Evolutionary conservation across 2,329 filamentous ascomycete species (phyloP).

Genomic region (Pseudocercospora cruenta): DNA sequence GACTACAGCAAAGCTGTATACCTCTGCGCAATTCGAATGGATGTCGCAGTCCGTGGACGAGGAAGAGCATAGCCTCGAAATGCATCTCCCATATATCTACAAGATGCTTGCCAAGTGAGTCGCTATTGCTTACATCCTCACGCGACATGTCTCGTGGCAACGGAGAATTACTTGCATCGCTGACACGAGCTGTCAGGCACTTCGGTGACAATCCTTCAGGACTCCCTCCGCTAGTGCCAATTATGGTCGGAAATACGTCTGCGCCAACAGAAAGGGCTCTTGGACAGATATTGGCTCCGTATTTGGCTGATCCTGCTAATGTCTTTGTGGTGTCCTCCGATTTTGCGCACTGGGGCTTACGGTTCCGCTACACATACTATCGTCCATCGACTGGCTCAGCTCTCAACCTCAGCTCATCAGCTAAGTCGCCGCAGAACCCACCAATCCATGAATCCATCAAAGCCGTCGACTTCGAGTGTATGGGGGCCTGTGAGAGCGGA

Average conservation of each 20-base stretch:
- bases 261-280: conserved; percentile 67
- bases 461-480: conserved; percentile 76
- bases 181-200: conserved; percentile 31
- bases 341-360: conserved; percentile 92
- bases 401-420: conserved; percentile 45
- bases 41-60: conserved; percentile 73
- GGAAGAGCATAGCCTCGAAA: conserved; percentile 90
- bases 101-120: conserved; percentile 65
- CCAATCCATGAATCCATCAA: conserved; percentile 84
- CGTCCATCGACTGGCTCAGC: conserved; percentile 53
- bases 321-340: conserved; percentile 91
- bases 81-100: conserved; percentile 94
- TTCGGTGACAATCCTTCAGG: conserved; percentile 47
- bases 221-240: conserved; percentile 78
- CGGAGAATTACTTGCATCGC: conserved; percentile 2
- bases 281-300: conserved; percentile 74
- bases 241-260: conserved; percentile 79
- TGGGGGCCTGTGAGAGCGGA: conserved; percentile 81
- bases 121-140: background rate
- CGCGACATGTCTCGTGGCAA: background rate
- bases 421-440: conserved; percentile 50
- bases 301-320: conserved; percentile 73
- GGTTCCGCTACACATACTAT: conserved; percentile 86
- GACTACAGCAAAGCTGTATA: conserved; percentile 56
- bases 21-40: conserved; percentile 60